Evolutionary conservation across 371 early-diverging fungal species (phyloP).

Genomic region (Mortierella polycephala): DNA sequence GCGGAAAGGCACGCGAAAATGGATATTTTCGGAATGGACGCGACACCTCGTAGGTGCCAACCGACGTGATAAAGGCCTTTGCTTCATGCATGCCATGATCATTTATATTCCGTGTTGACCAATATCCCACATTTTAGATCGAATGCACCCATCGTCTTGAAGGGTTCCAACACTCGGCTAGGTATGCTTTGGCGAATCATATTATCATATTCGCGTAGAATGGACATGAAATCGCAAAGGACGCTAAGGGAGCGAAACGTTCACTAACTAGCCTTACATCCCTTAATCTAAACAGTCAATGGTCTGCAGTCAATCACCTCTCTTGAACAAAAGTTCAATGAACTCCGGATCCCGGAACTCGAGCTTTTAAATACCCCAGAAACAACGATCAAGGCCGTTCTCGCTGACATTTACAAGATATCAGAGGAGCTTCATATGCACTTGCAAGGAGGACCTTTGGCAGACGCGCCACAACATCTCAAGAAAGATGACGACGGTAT

Average conservation of each 20-base stretch:
- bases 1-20: conserved; percentile 55
- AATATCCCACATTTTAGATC: conserved; percentile 9
- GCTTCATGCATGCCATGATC: not conserved
- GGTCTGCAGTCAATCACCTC: conserved; percentile 67
- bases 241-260: too few relatives aligned
- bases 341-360: conserved; percentile 71
- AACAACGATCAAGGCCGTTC: conserved; percentile 66
- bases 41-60: conserved; percentile 29
- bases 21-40: conserved; percentile 34
- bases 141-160: conserved; percentile 32
- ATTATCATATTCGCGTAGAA: not conserved
- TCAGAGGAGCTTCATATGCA: conserved; percentile 69
- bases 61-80: not conserved
- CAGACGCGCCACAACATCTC: conserved; percentile 50
- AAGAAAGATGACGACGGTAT: conserved; percentile 58
- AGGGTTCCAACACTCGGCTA: conserved; percentile 46
- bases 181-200: conserved; percentile 20
- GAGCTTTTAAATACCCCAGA: conserved; percentile 73
- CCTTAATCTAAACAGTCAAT: conserved; percentile 62
- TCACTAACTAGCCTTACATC: too few relatives aligned
- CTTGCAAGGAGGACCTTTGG: conserved; percentile 64
- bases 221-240: not conserved
- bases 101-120: not conserved
- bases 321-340: conserved; percentile 70
- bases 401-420: conserved; percentile 70